A percentile compares a stretch with the other conserved stretches of the same genome.
Evolutionary conservation across 805 yeast species (phyloP).

Genomic region (Candida adriatica): DNA sequence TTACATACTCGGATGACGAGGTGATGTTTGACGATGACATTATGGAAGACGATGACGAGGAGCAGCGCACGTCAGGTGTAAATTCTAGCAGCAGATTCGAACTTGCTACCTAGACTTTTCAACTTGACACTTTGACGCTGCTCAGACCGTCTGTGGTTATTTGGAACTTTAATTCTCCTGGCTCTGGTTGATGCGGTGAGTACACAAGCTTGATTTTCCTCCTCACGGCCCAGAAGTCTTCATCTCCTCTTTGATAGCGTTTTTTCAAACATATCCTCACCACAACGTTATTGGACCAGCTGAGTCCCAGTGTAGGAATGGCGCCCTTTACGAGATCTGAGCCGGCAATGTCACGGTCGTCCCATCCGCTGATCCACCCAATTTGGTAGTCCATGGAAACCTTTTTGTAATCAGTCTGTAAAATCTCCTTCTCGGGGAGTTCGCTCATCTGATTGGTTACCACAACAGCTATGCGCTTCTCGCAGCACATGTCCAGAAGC

Average conservation of each 20-base stretch:
- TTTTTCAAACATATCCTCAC: slow-evolving; percentile 42
- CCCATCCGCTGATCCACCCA: slow-evolving; percentile 77
- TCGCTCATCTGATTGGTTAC: slow-evolving; percentile 80
- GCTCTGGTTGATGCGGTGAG: slow-evolving; percentile 25
- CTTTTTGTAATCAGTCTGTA: slow-evolving; percentile 20
- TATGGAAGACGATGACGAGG: slow-evolving; percentile 24
- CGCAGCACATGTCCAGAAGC: slow-evolving; percentile 42
- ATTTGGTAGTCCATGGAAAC: slow-evolving; percentile 52
- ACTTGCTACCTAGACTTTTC: slow-evolving; percentile 4
- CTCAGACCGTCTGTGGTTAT: slow-evolving; percentile 18
- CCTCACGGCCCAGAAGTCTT: slow-evolving; percentile 18
- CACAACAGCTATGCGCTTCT: slow-evolving; percentile 51
- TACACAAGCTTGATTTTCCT: slow-evolving; percentile 35
- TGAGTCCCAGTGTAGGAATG: slow-evolving; percentile 48
- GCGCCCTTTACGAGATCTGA: slow-evolving; percentile 17
- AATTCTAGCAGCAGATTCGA: slow-evolving; percentile 6
- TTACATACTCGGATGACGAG: slow-evolving; percentile 33
- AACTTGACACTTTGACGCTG: background rate
- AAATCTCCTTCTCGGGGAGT: slow-evolving; percentile 29
- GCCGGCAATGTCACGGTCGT: slow-evolving; percentile 25
- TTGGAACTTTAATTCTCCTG: slow-evolving; percentile 18
- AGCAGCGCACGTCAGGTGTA: slow-evolving; percentile 1
- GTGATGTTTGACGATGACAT: slow-evolving; percentile 23
- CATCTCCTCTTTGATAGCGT: slow-evolving; percentile 29
- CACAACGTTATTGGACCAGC: slow-evolving; percentile 47